Conservation (phyloP, 352 stramenopile genomes). For the Pythium sp. region DNA sequence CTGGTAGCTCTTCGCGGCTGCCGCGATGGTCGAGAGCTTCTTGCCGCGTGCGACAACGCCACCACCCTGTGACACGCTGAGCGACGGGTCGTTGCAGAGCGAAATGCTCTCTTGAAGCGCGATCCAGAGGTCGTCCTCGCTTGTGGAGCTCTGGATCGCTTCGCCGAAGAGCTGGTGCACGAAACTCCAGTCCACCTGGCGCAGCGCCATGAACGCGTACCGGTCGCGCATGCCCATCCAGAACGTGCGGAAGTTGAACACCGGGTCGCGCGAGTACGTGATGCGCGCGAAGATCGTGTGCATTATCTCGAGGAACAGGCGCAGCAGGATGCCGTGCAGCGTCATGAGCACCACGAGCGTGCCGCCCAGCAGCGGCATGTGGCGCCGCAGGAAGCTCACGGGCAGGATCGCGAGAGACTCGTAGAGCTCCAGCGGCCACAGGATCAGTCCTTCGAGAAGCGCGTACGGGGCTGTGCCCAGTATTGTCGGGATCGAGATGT, state of each 20-base stretch:
- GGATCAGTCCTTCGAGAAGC: constrained; percentile 51
- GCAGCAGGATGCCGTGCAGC: constrained; percentile 67
- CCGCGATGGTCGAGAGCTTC: constrained; percentile 23
- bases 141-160: constrained; percentile 50
- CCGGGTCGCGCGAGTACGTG: constrained; percentile 61
- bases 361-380: constrained; percentile 70
- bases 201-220: constrained; percentile 56
- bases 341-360: constrained; percentile 78
- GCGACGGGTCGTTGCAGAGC: constrained; percentile 65
- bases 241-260: constrained; percentile 71
- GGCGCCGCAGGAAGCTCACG: constrained; percentile 68
- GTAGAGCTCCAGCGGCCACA: constrained; percentile 72
- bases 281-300: constrained; percentile 67
- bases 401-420: constrained; percentile 73
- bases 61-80: constrained; percentile 39
- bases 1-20: constrained; percentile 34
- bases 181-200: constrained; percentile 59
- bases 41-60: constrained; percentile 22
- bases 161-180: constrained; percentile 75
- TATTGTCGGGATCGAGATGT: constrained; percentile 7
- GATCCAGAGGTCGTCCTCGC: constrained; percentile 80
- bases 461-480: constrained; percentile 32
- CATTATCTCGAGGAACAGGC: constrained; percentile 59
- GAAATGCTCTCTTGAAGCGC: constrained; percentile 71
- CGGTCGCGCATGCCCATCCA: constrained; percentile 66